Base-by-base conservation (phyloP, 2,329 filamentous ascomycete genomes). In the Teratosphaeria zuluensis region DNA sequence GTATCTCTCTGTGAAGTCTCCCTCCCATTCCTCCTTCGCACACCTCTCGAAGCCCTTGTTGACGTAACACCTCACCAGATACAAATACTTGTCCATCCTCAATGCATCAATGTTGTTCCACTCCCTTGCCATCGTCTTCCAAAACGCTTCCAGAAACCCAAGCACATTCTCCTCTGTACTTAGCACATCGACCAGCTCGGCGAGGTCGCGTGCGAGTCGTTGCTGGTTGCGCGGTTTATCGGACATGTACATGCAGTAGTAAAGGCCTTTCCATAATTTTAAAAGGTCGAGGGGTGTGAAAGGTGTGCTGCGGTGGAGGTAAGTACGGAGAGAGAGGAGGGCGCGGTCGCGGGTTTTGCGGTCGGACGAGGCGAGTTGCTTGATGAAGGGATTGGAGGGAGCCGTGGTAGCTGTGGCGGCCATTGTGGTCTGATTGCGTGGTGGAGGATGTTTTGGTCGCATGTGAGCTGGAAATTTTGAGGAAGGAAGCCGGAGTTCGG, bases 191-290 rank as follows among this genome's bases (percentile, higher is more conserved):
- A 88, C 73, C 54, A 96, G 83, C 1, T 76, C 81, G 51, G 91
- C 88, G 58, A 97, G 86, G 62, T 92, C 86, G 64, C 80, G 77
- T 65, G 89, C 88, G 53, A 97, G 87, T 51, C 83, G 83, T 78
- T 96, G 91, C 78, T 96, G 92, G 2, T 89, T 86, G n/a, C 86
- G 77, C 11, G 91, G 87, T 54, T 91, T 89, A 79, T 96, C 92
- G 73, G 87, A 90, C 86, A 96, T 94, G 87, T 90, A 96, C 77
- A 57, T 77, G 82, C 83, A 84, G 80, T 91, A 96, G 79, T 94
- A 96, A 21, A 97, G 83, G 4, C 91, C 92, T 72, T 95, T 95
- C 90, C 91, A 96, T 64, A 97, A 82, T 77, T 96, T 96, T 61
- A 92, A 79, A 55, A 90, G 79, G 64, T 96, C 91, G 64, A 88